These are phyloP conservation scores for Alternaria arbusti DNA, from an alignment of 2,329 filamentous ascomycete genomes.

Conservation along the genomic window DNA sequence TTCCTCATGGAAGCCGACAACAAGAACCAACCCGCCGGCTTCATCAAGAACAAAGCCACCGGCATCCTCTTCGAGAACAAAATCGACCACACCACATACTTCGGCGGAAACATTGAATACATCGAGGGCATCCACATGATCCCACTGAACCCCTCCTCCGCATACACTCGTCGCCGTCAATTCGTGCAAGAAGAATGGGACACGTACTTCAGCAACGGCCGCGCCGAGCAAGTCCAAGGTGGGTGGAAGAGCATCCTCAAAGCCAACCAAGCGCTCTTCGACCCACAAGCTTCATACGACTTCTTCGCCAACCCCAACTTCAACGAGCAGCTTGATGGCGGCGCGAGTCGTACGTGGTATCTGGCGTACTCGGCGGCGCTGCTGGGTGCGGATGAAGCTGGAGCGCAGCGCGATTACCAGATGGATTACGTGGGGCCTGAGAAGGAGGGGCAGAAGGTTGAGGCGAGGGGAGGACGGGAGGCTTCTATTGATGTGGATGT, in stretches of 20 bases:
- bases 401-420: neutral
- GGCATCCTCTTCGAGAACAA: conserved; percentile 93
- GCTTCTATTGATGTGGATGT: neutral
- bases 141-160: conserved; percentile 73
- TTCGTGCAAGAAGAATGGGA: conserved; percentile 77
- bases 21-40: conserved; percentile 73
- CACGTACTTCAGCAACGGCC: conserved; percentile 74
- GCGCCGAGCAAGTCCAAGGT: conserved; percentile 69
- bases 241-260: conserved; percentile 89
- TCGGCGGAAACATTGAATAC: conserved; percentile 71
- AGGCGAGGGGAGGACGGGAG: neutral
- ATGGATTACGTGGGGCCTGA: neutral
- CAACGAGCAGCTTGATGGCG: conserved; percentile 77
- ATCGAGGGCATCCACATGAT: conserved; percentile 85
- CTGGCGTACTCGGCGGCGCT: conserved; percentile 45
- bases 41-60: conserved; percentile 80
- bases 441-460: neutral
- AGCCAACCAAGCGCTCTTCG: conserved; percentile 79
- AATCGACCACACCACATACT: conserved; percentile 88
- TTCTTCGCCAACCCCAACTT: conserved; percentile 77
- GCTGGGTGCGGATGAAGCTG: conserved; percentile 10
- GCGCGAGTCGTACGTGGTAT: conserved; percentile 62
- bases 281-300: conserved; percentile 72
- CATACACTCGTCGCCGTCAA: conserved; percentile 69
- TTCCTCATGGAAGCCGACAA: conserved; percentile 82